Percentiles rank a stretch among this genome's conserved stretches.
Evolutionary conservation across 129 eudicot genomes (phyloP).

Genomic region (Lactuca sativa): DNA sequence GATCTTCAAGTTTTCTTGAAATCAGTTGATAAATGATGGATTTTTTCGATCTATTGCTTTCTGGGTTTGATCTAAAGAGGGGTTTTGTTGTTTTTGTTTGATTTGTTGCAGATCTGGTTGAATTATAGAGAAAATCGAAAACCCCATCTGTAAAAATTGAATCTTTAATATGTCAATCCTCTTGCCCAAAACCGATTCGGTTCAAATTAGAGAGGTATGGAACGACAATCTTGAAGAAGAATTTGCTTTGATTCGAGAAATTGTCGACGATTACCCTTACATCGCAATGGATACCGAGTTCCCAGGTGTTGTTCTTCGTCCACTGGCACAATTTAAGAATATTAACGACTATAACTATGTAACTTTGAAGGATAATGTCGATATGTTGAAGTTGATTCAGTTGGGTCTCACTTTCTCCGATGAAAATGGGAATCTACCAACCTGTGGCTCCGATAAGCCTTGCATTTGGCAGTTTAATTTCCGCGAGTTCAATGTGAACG

Average conservation of each 20-base stretch:
- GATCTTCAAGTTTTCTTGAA: conserved; percentile 20
- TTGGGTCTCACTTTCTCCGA: conserved; percentile 69
- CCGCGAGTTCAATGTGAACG: conserved; percentile 58
- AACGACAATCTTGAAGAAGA: conserved; percentile 63
- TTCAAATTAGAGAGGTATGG: conserved; percentile 66
- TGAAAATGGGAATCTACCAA: conserved; percentile 60
- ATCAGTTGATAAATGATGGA: conserved; percentile 3
- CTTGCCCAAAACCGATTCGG: conserved; percentile 43
- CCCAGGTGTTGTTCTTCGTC: conserved; percentile 71
- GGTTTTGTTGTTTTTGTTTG: conserved; percentile 23
- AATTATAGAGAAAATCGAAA: conserved; percentile 17
- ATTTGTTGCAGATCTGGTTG: conserved; percentile 54
- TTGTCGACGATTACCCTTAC: conserved; percentile 60
- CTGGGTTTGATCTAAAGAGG: conserved; percentile 15
- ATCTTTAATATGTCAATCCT: conserved; percentile 41
- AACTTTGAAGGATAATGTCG: conserved; percentile 74
- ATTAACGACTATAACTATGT: conserved; percentile 65
- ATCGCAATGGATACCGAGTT: conserved; percentile 81
- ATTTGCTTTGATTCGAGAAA: conserved; percentile 55
- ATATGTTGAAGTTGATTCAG: conserved; percentile 77
- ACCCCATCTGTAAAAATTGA: conserved; percentile 30
- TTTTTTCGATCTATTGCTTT: conserved; percentile 17
- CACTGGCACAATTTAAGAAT: conserved; percentile 58
- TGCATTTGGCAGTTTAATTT: conserved; percentile 82
- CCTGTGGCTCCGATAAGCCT: conserved; percentile 56